Evolutionary conservation across 2,329 filamentous ascomycete species (phyloP), one percentile per base, ranked within the genome.

Genomic region (Aschersonia sp.): DNA sequence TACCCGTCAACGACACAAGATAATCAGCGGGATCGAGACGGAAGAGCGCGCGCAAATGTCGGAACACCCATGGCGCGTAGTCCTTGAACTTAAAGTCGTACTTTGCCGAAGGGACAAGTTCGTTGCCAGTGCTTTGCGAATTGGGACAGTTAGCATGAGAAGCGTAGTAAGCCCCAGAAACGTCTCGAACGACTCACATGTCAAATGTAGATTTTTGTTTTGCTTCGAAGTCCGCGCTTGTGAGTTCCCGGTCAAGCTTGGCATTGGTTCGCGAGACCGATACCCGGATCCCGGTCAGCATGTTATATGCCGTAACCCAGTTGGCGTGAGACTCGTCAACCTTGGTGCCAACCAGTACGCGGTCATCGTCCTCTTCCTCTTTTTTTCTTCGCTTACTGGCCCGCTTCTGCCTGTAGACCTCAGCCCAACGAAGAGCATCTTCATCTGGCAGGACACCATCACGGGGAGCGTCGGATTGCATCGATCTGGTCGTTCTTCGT

Each of bases 61-160:
- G 87, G 68, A 98, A 98, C 50, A 98, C 92, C 89, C 91, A 97
- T 49, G 92, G 92, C n/a, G 91, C 91, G 66, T 98, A 98, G 69
- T 98, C 92, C 71, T 98, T 98, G 75, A 98, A 98, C 67, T 98
- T 98, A 80, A 98, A 98, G 70, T 98, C 92, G 71, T 98, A 98
- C 68, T 98, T 97, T 56, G 92, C 89, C 52, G 91, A 96, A 29
- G 92, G 92, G 4, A 94, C 94, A 63, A 98, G 73, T 71, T 98
- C 92, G 64, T 96, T 96, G 54, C 92, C 92, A 54, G 89, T 94
- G 61, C 85, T 89, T 59, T 49, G 42, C 3, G 10, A 35, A 7
- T 32, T 31, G 9, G 31, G 7, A 4, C 5, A 45, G 44, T 9
- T n/a, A 5, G n/a, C 44, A 9, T 38, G 30, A 44, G 31, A 40